phyloP scores from a whole-genome alignment of 352 stramenopile genomes.

The Chrysophaeum taylorii region DNA sequence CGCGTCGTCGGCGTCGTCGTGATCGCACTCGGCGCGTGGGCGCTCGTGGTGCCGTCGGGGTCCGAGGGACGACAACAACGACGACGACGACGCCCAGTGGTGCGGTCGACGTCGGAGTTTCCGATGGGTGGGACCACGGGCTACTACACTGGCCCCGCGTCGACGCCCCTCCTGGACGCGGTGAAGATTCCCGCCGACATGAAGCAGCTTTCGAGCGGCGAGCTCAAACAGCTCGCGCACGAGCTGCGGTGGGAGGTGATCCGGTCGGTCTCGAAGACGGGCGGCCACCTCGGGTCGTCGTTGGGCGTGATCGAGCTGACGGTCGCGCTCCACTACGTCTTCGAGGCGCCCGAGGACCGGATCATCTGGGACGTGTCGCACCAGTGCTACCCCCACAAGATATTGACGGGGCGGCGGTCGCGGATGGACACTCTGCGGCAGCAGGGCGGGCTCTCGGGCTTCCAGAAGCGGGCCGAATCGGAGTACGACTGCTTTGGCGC shows the following conservation, averaged over 20 bases:
- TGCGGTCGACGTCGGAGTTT: no score
- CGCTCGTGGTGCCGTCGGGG: no score
- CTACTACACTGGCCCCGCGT: conserved; percentile 38
- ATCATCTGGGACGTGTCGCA: conserved; percentile 75
- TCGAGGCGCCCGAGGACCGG: conserved; percentile 69
- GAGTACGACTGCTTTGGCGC: conserved; percentile 71
- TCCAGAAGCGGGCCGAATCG: conserved; percentile 66
- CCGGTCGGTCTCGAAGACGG: conserved; percentile 66
- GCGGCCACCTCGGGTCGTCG: conserved; percentile 63
- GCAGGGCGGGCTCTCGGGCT: conserved; percentile 58
- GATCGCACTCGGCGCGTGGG: no score
- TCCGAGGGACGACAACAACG: no score
- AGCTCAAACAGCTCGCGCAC: conserved; percentile 68
- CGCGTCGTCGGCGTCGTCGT: no score
- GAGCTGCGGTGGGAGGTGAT: conserved; percentile 71
- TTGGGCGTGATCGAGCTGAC: conserved; percentile 70
- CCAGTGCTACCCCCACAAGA: conserved; percentile 75
- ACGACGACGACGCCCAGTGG: no score
- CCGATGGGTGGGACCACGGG: neutral
- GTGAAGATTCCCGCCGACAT: conserved; percentile 53
- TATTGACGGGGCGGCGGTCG: conserved; percentile 61
- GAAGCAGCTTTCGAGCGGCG: conserved; percentile 57
- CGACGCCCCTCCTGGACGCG: conserved; percentile 49
- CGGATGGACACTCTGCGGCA: conserved; percentile 55
- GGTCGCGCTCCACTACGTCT: conserved; percentile 71